Conservation (phyloP, 2,329 filamentous ascomycete species). For the Lasiodiplodia sp. region DNA sequence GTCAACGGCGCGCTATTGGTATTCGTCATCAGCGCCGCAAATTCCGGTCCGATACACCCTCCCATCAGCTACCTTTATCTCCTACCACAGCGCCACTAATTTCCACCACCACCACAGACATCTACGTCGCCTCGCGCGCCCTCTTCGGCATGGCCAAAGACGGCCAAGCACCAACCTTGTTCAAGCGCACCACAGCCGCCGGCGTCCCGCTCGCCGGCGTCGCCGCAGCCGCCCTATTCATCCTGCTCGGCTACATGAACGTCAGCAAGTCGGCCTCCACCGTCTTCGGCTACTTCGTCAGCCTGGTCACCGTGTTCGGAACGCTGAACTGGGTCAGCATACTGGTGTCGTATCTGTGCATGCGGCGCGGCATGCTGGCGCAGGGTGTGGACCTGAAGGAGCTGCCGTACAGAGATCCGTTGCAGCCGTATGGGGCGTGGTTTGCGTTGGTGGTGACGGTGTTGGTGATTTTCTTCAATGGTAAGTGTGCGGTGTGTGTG, state of each 20-base stretch:
- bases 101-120: slow-evolving; percentile 58
- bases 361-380: slow-evolving; percentile 45
- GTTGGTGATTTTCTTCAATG: slow-evolving; percentile 41
- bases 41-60: slow-evolving; percentile 49
- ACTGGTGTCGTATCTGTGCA: slow-evolving; percentile 46
- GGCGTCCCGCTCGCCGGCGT: slow-evolving; percentile 68
- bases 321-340: slow-evolving; percentile 50
- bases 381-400: slow-evolving; percentile 47
- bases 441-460: slow-evolving; percentile 46
- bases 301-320: slow-evolving; percentile 48
- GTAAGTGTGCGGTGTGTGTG: neutral
- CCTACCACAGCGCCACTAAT: too few relatives aligned
- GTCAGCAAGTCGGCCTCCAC: slow-evolving; percentile 66
- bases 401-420: slow-evolving; percentile 47
- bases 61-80: slow-evolving; percentile 57
- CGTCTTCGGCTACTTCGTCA: slow-evolving; percentile 60
- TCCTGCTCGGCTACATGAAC: slow-evolving; percentile 73
- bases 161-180: slow-evolving; percentile 61
- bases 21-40: slow-evolving; percentile 31
- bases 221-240: slow-evolving; percentile 59
- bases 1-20: slow-evolving; percentile 33
- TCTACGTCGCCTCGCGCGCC: slow-evolving; percentile 90
- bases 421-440: slow-evolving; percentile 44
- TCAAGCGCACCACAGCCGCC: slow-evolving; percentile 66
- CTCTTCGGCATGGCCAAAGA: slow-evolving; percentile 89